phyloP scores from a whole-genome alignment of 805 yeast genomes.

The Starmerella geochares region DNA sequence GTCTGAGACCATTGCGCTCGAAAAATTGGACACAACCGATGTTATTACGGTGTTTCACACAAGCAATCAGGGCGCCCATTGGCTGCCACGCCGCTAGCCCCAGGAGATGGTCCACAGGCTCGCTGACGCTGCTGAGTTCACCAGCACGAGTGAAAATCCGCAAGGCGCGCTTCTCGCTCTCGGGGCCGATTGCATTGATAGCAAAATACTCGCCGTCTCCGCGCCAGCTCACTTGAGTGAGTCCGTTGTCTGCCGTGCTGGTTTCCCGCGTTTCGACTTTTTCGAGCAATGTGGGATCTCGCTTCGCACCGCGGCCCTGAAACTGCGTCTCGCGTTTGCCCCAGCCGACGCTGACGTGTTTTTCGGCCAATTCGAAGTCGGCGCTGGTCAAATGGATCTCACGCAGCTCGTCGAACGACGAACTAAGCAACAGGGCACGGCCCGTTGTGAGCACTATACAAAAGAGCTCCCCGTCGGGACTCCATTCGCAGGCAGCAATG shows the following conservation, averaged over 20 bases:
- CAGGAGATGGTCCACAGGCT: conserved; percentile 78
- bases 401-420: conserved; percentile 57
- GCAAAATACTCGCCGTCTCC: conserved; percentile 86
- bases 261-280: conserved; percentile 59
- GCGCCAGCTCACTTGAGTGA: conserved; percentile 68
- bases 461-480: conserved; percentile 81
- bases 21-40: conserved; percentile 51
- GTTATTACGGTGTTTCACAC: conserved; percentile 41
- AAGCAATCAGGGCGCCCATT: conserved; percentile 75
- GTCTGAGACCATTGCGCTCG: conserved; percentile 87
- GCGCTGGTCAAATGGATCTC: conserved; percentile 49
- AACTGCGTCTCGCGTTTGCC: conserved; percentile 95
- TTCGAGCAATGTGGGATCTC: conserved; percentile 82
- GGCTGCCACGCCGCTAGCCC: conserved; percentile 77
- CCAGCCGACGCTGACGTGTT: conserved; percentile 97
- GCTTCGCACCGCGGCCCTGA: conserved; percentile 64
- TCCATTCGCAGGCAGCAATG: conserved; percentile 66
- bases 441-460: conserved; percentile 45
- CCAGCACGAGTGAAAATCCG: conserved; percentile 75
- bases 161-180: conserved; percentile 52
- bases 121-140: conserved; percentile 66
- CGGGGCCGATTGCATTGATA: conserved; percentile 50
- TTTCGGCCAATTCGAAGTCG: conserved; percentile 54
- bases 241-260: conserved; percentile 43
- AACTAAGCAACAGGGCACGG: conserved; percentile 42